Conservation (phyloP, 2,329 filamentous ascomycete genomes). For the Ceratocystis alfenasii region DNA sequence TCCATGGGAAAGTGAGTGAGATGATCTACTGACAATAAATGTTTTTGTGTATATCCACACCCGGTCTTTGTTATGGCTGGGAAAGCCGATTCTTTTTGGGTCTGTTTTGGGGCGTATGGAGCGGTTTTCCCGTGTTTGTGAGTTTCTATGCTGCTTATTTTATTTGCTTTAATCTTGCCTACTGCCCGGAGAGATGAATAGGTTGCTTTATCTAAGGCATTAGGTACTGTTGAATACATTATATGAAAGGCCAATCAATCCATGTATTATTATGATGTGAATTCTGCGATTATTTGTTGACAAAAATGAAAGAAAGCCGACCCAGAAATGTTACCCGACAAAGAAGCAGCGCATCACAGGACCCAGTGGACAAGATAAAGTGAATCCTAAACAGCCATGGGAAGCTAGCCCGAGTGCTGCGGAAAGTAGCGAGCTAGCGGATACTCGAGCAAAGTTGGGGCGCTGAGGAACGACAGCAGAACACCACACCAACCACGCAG, state of each 20-base stretch:
- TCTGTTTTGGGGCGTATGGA: background rate
- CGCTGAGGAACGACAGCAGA: too few species aligned
- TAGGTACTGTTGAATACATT: background rate
- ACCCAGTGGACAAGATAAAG: too few species aligned
- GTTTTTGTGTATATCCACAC: conserved; percentile 7
- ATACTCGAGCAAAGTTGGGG: too few species aligned
- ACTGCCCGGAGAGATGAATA: background rate
- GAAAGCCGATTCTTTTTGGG: conserved; percentile 3
- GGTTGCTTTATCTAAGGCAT: background rate
- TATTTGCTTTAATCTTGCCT: background rate
- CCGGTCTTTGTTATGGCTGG: conserved; percentile 9
- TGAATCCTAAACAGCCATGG: too few species aligned
- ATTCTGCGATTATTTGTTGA: too few species aligned
- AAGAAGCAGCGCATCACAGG: too few species aligned
- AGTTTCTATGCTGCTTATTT: background rate
- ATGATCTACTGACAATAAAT: background rate
- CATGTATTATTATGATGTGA: too few species aligned
- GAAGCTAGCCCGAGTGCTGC: too few species aligned
- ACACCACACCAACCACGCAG: too few species aligned
- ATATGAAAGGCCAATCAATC: background rate
- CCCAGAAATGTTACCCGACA: too few species aligned
- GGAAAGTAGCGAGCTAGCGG: too few species aligned
- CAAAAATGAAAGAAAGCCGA: too few species aligned
- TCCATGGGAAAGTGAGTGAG: background rate
- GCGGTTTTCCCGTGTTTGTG: background rate